Evolutionary conservation across 2,329 filamentous ascomycete genomes (phyloP).

Genomic region (Colletotrichum musae): DNA sequence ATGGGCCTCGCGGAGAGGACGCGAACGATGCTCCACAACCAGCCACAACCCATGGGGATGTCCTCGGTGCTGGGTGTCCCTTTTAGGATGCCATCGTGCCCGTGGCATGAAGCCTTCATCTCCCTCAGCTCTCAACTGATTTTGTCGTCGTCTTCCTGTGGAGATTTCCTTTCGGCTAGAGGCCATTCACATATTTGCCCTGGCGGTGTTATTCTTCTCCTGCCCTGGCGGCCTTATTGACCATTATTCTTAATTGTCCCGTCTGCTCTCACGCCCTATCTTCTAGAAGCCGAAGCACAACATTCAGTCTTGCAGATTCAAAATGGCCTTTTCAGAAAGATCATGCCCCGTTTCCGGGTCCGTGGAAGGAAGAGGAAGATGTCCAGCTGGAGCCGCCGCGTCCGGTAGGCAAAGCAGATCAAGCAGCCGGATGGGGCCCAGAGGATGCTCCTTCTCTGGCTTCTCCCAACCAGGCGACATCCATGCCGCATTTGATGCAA

Average conservation of each 20-base stretch:
- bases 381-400: slow-evolving; percentile 43
- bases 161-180: slow-evolving; percentile 1
- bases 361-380: slow-evolving; percentile 43
- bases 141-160: not conserved
- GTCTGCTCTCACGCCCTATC: not conserved
- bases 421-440: slow-evolving; percentile 45
- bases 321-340: slow-evolving; percentile 46
- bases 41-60: slow-evolving; percentile 2
- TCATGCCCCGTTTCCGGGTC: slow-evolving; percentile 52
- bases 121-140: slow-evolving; percentile 2
- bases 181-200: slow-evolving; percentile 29
- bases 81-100: slow-evolving; percentile 24
- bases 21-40: slow-evolving; percentile 6
- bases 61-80: slow-evolving; percentile 1
- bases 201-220: slow-evolving; percentile 19
- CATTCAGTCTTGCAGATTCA: slow-evolving; percentile 6
- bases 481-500: slow-evolving; percentile 50
- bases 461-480: slow-evolving; percentile 49
- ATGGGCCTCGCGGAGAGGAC: slow-evolving; percentile 9
- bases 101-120: slow-evolving; percentile 3
- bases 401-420: slow-evolving; percentile 29
- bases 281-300: not conserved
- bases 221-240: slow-evolving; percentile 29
- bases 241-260: slow-evolving; percentile 4
- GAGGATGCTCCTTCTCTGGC: slow-evolving; percentile 52